A percentile compares a stretch with the other conserved stretches of the same genome.
phyloP scores from a whole-genome alignment of 441 rosid genomes.

The Adansonia madagascariensis region DNA sequence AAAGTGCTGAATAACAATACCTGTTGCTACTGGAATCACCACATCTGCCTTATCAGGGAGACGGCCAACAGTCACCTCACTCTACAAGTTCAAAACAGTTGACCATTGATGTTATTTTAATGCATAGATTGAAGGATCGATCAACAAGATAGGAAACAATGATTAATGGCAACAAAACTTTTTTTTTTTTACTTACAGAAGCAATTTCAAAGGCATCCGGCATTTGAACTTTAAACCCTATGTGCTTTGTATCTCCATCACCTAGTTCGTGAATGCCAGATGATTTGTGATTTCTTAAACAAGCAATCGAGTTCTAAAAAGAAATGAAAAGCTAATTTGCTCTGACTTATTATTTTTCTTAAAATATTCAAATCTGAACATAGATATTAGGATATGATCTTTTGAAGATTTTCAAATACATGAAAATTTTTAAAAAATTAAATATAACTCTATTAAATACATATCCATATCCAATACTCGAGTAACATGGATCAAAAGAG shows the following conservation, averaged over 20 bases:
- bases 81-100: slow-evolving; percentile 8
- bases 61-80: slow-evolving; percentile 62
- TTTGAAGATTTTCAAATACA: too few relatives aligned
- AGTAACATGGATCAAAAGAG: too few relatives aligned
- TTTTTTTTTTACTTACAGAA: slow-evolving; percentile 50
- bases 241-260: slow-evolving; percentile 85
- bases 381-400: too few relatives aligned
- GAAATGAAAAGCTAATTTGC: neutral
- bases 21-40: slow-evolving; percentile 89
- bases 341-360: too few relatives aligned
- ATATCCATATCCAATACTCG: too few relatives aligned
- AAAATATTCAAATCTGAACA: too few relatives aligned
- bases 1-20: slow-evolving; percentile 35
- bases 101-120: neutral
- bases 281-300: neutral
- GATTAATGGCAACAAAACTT: neutral
- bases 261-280: slow-evolving; percentile 43
- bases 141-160: neutral
- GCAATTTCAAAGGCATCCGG: slow-evolving; percentile 76
- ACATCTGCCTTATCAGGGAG: slow-evolving; percentile 77
- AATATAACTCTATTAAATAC: too few relatives aligned
- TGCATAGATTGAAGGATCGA: neutral
- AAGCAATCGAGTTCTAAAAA: neutral
- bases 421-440: too few relatives aligned
- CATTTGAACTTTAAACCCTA: slow-evolving; percentile 73